Base-by-base conservation (phyloP, 2,329 filamentous ascomycete genomes). In the Gaeumannomyces sp. region DNA sequence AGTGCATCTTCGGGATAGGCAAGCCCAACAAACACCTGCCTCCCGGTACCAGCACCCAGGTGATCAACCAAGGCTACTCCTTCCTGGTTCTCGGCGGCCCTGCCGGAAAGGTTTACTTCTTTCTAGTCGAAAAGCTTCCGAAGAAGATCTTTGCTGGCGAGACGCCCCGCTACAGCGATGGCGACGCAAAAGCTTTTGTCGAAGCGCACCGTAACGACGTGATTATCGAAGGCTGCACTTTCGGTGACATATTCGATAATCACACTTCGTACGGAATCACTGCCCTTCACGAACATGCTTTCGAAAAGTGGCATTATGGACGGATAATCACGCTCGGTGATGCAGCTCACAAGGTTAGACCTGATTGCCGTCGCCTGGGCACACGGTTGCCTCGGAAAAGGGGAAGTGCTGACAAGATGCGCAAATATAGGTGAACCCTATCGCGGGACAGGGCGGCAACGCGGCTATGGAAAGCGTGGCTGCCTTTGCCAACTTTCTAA, bases 251-350 rank as follows among this genome's bases (percentile, higher is more conserved):
- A 7, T 64, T 68, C 16, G 63, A 65, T n/a, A 57, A 38, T 25
- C 28, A 58, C 0, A 59, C 66, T 27, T 68, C 68, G 1, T 72
- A 72, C 4, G 72, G 71, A 0, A 67, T 79, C 31, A 74, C 73
- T 2, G 68, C 74, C 0, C 61, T 78, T 1, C 75, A 74, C 19
- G 75, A 77, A 50, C 64, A 72, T 22, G 72, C 74, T 2, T 74
- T 69, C 38, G 69, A 74, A 16, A 72, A 72, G 60, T 77, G 75
- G 75, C 70, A 71, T 64, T 74, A 71, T 61, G 64, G 69, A 13
- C 68, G 74, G 3, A 74, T 76, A 13, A 66, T 76, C 0, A 68
- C 68, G 5, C 65, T 76, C 1, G 75, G 75, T 3, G 75, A 77
- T 58, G 69, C 74, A 0, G 70, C 67, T 1, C 75, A 77, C 64